Evolutionary conservation across 2,329 filamentous ascomycete species (phyloP).

Genomic region (Pseudogymnoascus destructans): DNA sequence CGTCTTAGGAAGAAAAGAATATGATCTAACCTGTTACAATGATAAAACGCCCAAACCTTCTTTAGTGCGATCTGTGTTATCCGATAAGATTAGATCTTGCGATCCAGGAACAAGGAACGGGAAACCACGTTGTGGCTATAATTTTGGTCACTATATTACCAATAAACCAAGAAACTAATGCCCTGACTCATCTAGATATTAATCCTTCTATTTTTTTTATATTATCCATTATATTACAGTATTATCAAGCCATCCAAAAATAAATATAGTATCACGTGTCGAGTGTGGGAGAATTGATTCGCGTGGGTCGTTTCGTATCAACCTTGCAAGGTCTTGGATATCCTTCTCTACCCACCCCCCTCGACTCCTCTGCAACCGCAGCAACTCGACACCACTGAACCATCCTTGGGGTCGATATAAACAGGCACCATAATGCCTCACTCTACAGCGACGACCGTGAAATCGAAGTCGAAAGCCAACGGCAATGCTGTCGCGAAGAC

Average conservation of each 20-base stretch:
- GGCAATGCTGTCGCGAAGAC: not conserved
- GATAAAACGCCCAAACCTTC: not conserved
- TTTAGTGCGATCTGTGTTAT: not conserved
- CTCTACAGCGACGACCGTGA: not conserved
- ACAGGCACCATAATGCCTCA: not conserved
- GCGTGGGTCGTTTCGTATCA: conserved; percentile 6
- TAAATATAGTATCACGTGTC: not conserved
- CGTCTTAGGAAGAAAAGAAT: conserved; percentile 6
- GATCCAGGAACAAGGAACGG: conserved; percentile 1
- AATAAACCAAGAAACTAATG: not conserved
- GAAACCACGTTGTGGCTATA: not conserved
- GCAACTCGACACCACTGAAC: not conserved
- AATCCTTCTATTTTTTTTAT: not conserved
- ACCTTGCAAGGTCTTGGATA: not conserved
- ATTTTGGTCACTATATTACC: not conserved
- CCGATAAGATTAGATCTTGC: not conserved
- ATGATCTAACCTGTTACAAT: conserved; percentile 5
- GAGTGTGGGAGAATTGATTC: conserved; percentile 5
- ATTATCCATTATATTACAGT: not conserved
- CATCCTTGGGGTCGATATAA: not conserved
- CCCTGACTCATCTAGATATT: not conserved
- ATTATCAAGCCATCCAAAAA: not conserved
- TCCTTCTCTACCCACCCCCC: not conserved
- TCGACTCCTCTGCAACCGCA: not conserved
- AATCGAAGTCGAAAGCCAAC: not conserved